Percentiles rank a stretch among this genome's conserved stretches.
Conservation (phyloP, 441 rosid genomes). For the Macaranga tanarius region DNA sequence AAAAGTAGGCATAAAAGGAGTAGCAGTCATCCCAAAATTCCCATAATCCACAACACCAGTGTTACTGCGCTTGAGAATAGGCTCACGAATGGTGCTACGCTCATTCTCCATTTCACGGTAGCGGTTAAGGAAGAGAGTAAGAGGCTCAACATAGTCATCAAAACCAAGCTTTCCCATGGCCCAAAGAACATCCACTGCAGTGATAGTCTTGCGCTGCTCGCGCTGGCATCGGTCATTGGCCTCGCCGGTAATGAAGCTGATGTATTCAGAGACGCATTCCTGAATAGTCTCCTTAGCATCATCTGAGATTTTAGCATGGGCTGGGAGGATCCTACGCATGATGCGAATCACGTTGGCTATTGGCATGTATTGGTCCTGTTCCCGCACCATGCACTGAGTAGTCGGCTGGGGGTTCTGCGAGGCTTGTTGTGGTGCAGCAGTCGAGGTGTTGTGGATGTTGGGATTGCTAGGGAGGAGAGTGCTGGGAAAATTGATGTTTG, state of each 20-base stretch:
- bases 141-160: constrained; percentile 82
- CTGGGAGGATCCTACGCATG: constrained; percentile 68
- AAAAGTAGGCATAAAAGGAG: constrained; percentile 12
- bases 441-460: constrained; percentile 6
- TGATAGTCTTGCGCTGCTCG: constrained; percentile 95
- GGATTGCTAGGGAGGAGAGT: constrained; percentile 8
- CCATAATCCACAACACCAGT: constrained; percentile 24
- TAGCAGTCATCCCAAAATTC: neutral
- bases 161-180: constrained; percentile 96
- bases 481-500: neutral
- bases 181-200: constrained; percentile 88
- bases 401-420: constrained; percentile 1
- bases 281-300: constrained; percentile 95
- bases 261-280: constrained; percentile 98
- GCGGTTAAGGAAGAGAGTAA: constrained; percentile 43
- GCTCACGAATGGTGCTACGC: constrained; percentile 35
- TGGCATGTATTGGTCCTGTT: constrained; percentile 83
- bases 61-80: constrained; percentile 21
- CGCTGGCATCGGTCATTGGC: constrained; percentile 96
- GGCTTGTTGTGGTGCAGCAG: neutral
- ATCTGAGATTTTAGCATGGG: constrained; percentile 84
- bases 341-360: constrained; percentile 78
- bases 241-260: constrained; percentile 95
- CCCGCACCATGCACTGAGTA: constrained; percentile 30
- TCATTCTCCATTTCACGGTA: constrained; percentile 58